Evolutionary conservation across 1,284 basidiomycete species (phyloP), one percentile per base, ranked within the genome.

Genomic region (Ganoderma leucocontextum): DNA sequence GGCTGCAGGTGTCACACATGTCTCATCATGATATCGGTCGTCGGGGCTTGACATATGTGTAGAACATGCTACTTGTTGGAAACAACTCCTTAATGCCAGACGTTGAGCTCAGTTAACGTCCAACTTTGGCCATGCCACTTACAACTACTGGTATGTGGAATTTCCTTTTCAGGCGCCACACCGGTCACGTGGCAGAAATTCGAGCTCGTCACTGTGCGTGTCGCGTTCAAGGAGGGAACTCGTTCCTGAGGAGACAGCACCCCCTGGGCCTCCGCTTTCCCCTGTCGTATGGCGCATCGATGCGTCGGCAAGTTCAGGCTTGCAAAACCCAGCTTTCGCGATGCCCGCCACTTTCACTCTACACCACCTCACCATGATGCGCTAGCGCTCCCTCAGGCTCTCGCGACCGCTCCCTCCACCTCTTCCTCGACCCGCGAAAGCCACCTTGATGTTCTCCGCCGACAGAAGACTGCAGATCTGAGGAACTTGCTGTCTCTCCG

Each of bases 401-500:
- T 47, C 35, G 62, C 67, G 33, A 47, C 72, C 7, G 13, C 60
- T 25, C 60, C 70, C 25, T 70, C 68, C 35, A 62, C 52, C 25
- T 67, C 69, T 8, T 64, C 72, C 22, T 25, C 52, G 17, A n/a
- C 39, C 41, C n/a, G 38, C 9, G n/a, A 60, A 44, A 60, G 62
- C 17, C 66, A 63, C 25, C 29, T 68, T 15, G 62, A 68, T 19
- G 59, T 59, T 3, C 38, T 71, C 2, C 72, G 44, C 66, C 71
- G 60, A 49, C 77, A 74, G 68, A 82, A 80, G 69, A 75, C 78
- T 61, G 64, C 74, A n/a, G 80, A 79, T 59, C 75, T 85, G 2
- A 71, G 71, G 67, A 65, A 72, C 2, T 73, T 75, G 13, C 72
- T 86, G 35, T 73, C 74, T 15, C 75, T 70, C 49, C 73, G 75